phyloP scores from a whole-genome alignment of 805 yeast genomes.

The Myxozyma sirexii region DNA sequence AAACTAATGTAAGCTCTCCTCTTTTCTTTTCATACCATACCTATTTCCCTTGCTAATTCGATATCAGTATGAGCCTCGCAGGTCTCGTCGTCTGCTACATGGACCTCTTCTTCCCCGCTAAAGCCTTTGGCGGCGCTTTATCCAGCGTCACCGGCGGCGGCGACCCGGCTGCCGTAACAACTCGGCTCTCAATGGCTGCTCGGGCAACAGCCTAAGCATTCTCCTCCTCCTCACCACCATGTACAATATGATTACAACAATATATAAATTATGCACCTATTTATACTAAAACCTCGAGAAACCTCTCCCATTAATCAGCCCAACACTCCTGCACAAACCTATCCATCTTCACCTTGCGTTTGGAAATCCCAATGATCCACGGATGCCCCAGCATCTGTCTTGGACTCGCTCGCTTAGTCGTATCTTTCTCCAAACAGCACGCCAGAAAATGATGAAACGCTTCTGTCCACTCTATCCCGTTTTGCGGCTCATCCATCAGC shows the following conservation, averaged over 20 bases:
- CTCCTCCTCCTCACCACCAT: no score
- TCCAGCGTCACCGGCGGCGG: constrained; percentile 5
- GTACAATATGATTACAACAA: no score
- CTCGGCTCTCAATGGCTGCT: constrained; percentile 29
- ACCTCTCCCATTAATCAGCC: constrained; percentile 25
- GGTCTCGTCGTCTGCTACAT: constrained; percentile 32
- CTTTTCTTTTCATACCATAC: no score
- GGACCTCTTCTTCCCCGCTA: constrained; percentile 25
- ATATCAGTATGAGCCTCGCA: constrained; percentile 26
- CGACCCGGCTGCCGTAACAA: constrained; percentile 20
- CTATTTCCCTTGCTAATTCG: no score
- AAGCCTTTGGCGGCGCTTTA: neutral
- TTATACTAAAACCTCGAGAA: neutral
- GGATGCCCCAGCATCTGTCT: constrained; percentile 92
- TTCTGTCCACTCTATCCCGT: constrained; percentile 76
- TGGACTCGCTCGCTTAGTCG: constrained; percentile 83
- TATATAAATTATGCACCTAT: neutral
- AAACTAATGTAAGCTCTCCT: constrained; percentile 22
- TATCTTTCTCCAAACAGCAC: constrained; percentile 78
- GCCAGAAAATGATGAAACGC: constrained; percentile 81
- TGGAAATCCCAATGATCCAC: constrained; percentile 72
- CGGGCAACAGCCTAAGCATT: constrained; percentile 14
- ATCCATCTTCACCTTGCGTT: constrained; percentile 78
- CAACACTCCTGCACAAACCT: constrained; percentile 67
- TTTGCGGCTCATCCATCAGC: constrained; percentile 73